phyloP scores from a whole-genome alignment of 2,329 filamentous ascomycete genomes.

The Mycocentrospora acerina region DNA sequence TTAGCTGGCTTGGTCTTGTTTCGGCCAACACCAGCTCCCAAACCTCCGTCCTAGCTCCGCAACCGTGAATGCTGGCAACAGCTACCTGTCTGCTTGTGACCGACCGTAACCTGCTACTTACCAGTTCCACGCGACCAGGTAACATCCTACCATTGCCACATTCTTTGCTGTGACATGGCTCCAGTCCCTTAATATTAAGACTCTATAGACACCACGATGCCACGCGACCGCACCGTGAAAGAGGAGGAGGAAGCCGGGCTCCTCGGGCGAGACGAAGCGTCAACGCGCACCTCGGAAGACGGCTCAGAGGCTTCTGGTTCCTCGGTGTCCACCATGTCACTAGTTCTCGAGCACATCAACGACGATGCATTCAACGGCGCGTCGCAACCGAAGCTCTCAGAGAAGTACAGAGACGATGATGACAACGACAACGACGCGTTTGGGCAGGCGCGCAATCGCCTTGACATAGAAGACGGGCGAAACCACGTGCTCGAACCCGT shows the following conservation, averaged over 20 bases:
- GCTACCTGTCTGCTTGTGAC: constrained; percentile 6
- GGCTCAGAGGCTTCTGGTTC: constrained; percentile 60
- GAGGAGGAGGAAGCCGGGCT: constrained; percentile 52
- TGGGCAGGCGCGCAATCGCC: constrained; percentile 51
- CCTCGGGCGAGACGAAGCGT: constrained; percentile 40
- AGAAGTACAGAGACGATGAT: constrained; percentile 46
- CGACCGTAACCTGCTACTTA: constrained; percentile 1
- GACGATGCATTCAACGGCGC: constrained; percentile 50
- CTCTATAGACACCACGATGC: constrained; percentile 25
- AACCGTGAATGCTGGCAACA: constrained; percentile 12
- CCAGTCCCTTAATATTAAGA: neutral
- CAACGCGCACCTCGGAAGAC: constrained; percentile 37
- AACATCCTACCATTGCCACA: constrained; percentile 1
- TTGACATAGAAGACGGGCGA: constrained; percentile 55
- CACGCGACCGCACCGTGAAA: constrained; percentile 35
- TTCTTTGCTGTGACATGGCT: constrained; percentile 17
- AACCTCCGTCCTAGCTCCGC: constrained; percentile 34
- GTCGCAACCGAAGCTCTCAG: constrained; percentile 28
- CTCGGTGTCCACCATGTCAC: constrained; percentile 80
- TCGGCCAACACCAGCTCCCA: constrained; percentile 25
- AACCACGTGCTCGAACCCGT: constrained; percentile 54
- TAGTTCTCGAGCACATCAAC: constrained; percentile 76
- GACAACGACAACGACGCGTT: constrained; percentile 39
- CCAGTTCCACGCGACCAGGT: neutral
- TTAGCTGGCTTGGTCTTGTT: constrained; percentile 28